Base-by-base conservation (phyloP, 441 rosid species). In the Hura crepitans region DNA sequence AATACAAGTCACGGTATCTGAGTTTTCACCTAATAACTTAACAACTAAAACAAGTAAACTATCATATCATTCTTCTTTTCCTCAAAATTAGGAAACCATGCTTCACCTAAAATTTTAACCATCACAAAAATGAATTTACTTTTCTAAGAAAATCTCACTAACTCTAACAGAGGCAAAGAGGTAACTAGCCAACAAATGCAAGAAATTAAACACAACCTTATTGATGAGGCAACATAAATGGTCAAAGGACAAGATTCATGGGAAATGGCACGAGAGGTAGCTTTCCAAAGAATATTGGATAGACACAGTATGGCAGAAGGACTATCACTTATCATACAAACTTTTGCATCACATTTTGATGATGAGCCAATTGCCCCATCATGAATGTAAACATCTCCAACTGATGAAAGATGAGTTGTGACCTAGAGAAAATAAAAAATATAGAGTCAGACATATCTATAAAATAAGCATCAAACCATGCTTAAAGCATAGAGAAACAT, bases 211-310 rank as follows among this genome's bases (percentile, higher is more conserved):
- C 15, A 62, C n/a, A 22, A 82, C 85, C 85, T 82, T 45, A 77
- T 61, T 60, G 85, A 79, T 22, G 78, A 61, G 65, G 78, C 80
- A 37, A 74, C 78, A 50, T 82, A 80, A 65, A 82, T 62, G 6
- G 81, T 82, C 70, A 80, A 68, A 53, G 85, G 83, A 62, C 83
- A 82, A 58, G 80, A 73, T 73, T 82, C 83, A 53, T 80, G 85
- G 62, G 83, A 80, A 75, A 82, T 70, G 39, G 81, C 83, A 70
- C 81, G 85, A 46, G 59, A 20, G 1, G 80, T 31, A 20, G 74
- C 77, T 57, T 77, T 42, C 78, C 80, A 77, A 23, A 77, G 75
- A 64, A 80, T 15, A 27, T 59, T 71, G 28, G 81, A 77, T 61
- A 82, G 76, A 60, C 62, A 31, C 65, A 80, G 47, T 39, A 80